Evolutionary conservation across 495 filamentous ascomycete genomes (phyloP).

Genomic region (Paragyromitra xinjiangensis): DNA sequence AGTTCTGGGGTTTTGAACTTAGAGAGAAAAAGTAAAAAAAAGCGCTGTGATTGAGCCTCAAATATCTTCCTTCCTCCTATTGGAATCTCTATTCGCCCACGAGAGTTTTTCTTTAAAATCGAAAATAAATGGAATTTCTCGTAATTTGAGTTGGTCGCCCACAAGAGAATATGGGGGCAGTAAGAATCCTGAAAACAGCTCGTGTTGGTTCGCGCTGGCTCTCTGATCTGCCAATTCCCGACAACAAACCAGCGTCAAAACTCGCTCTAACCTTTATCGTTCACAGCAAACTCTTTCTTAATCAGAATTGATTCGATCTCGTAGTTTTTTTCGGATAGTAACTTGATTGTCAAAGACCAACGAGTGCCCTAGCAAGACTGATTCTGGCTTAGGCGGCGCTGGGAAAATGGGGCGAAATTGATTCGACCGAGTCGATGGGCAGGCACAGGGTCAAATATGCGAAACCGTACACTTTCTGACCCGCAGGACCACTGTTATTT

Average conservation of each 20-base stretch:
- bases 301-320: constrained; percentile 46
- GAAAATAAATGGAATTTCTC: constrained; percentile 23
- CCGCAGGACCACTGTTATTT: constrained; percentile 42
- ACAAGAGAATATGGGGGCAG: constrained; percentile 39
- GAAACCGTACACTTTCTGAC: constrained; percentile 40
- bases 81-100: constrained; percentile 14
- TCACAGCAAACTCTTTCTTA: constrained; percentile 42
- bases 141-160: constrained; percentile 20
- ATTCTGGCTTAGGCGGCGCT: constrained; percentile 41
- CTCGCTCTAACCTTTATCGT: constrained; percentile 44
- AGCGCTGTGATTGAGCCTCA: constrained; percentile 23
- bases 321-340: constrained; percentile 41
- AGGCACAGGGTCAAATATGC: constrained; percentile 48
- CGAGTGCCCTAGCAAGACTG: constrained; percentile 31
- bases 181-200: constrained; percentile 41
- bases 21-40: constrained; percentile 18
- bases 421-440: constrained; percentile 35
- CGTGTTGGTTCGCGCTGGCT: constrained; percentile 38
- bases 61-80: constrained; percentile 36
- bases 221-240: constrained; percentile 45
- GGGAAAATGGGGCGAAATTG: constrained; percentile 37
- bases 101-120: constrained; percentile 21
- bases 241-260: constrained; percentile 47
- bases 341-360: constrained; percentile 46
- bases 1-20: constrained; percentile 14